A percentile compares a stretch with the other conserved stretches of the same genome.
These are phyloP conservation scores for Globisporangium sylvaticum DNA, from an alignment of 352 stramenopile species.

Conservation along the genomic window DNA sequence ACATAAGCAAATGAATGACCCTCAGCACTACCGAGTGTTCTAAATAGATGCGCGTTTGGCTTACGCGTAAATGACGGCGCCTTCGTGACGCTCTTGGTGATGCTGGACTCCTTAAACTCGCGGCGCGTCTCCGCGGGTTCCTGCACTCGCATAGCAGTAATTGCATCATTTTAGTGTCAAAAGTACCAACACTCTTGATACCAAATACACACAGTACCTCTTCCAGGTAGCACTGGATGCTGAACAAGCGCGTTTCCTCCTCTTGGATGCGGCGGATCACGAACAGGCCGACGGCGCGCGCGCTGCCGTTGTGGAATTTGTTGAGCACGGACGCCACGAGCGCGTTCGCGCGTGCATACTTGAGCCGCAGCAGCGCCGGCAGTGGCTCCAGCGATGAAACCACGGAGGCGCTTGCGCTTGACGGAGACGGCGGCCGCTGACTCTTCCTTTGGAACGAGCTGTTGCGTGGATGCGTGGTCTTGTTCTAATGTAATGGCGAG, in stretches of 20 bases:
- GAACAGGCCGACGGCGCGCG: constrained; percentile 57
- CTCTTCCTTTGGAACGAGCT: neutral
- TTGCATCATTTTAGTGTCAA: neutral
- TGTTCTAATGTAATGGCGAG: neutral
- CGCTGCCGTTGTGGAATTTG: constrained; percentile 73
- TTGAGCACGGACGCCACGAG: constrained; percentile 60
- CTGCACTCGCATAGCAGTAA: constrained; percentile 15
- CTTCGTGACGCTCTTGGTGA: constrained; percentile 17
- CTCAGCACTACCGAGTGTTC: neutral
- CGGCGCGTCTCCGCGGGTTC: constrained; percentile 51
- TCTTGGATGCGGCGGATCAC: constrained; percentile 52
- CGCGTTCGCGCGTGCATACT: constrained; percentile 45
- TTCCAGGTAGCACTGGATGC: constrained; percentile 72
- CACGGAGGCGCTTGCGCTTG: neutral
- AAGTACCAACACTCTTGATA: neutral
- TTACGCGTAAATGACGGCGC: constrained; percentile 16
- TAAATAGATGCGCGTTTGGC: neutral
- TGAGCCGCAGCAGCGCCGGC: constrained; percentile 19
- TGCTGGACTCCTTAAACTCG: constrained; percentile 35
- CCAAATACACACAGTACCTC: constrained; percentile 28
- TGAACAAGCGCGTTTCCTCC: constrained; percentile 51
- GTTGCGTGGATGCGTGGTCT: neutral
- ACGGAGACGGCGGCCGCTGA: neutral
- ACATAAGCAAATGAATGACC: neutral
- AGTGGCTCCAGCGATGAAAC: neutral